These are phyloP conservation scores for Blastomyces emzantsi DNA, from an alignment of 2,329 filamentous ascomycete species.

Conservation along the genomic window DNA sequence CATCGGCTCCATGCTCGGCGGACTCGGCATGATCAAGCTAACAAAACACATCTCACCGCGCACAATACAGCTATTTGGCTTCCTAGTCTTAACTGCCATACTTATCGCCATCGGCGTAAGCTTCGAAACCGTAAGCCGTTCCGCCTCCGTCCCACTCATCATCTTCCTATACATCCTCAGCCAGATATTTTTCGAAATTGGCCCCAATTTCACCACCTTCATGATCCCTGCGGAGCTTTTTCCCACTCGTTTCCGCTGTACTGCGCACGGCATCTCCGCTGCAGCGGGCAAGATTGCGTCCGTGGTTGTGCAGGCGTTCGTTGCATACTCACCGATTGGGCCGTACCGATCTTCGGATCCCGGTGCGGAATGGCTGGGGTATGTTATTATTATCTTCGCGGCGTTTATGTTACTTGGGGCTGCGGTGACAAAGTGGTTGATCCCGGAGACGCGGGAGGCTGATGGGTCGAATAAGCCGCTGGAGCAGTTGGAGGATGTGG, in stretches of 20 bases:
- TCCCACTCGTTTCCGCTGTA: conserved; percentile 54
- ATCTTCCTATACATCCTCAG: conserved; percentile 50
- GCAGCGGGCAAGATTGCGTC: conserved; percentile 60
- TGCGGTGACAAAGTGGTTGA: conserved; percentile 57
- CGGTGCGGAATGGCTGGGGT: conserved; percentile 52
- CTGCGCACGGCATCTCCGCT: conserved; percentile 58
- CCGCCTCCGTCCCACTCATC: conserved; percentile 34
- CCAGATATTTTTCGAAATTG: conserved; percentile 49
- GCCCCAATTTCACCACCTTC: conserved; percentile 55
- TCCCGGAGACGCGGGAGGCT: conserved; percentile 63
- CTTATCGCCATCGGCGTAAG: conserved; percentile 55
- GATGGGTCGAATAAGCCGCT: conserved; percentile 45
- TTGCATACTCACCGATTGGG: conserved; percentile 51
- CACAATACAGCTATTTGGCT: conserved; percentile 30
- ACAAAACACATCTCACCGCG: conserved; percentile 14
- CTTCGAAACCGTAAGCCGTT: background rate
- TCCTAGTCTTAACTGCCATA: conserved; percentile 51
- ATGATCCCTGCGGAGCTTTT: conserved; percentile 58
- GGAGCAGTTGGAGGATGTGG: conserved; percentile 51
- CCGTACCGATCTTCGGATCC: conserved; percentile 44
- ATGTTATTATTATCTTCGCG: conserved; percentile 68
- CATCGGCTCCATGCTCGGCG: conserved; percentile 15
- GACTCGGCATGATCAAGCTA: conserved; percentile 15
- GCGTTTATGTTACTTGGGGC: conserved; percentile 67
- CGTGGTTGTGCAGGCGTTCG: conserved; percentile 58